Conservation (phyloP, 495 filamentous ascomycete species). For the Aspergillus wentii region DNA sequence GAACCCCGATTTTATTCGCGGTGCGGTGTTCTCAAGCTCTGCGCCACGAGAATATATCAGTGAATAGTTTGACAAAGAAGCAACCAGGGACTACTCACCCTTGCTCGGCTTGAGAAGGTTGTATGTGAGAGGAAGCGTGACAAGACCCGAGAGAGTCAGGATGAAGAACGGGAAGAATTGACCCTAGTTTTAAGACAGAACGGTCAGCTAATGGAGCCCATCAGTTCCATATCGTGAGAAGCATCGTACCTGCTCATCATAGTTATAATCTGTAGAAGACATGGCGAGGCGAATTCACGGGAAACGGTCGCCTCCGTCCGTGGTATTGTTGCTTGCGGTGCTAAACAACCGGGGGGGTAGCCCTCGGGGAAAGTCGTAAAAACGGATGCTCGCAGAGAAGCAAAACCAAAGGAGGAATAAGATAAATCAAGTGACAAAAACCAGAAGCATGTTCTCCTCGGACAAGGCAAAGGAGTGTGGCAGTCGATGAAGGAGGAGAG, state of each 20-base stretch:
- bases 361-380: background rate
- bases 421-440: constrained; percentile 10
- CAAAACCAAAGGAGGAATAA: constrained; percentile 1
- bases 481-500: constrained; percentile 5
- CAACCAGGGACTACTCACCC: constrained; percentile 57
- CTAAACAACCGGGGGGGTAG: too few species aligned
- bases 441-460: constrained; percentile 18
- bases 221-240: background rate
- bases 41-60: constrained; percentile 2
- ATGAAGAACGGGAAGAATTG: constrained; percentile 99
- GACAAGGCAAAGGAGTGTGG: constrained; percentile 23
- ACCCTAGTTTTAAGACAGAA: constrained; percentile 51
- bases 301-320: constrained; percentile 34
- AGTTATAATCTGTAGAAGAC: constrained; percentile 96
- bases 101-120: constrained; percentile 73
- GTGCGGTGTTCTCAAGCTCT: constrained; percentile 64
- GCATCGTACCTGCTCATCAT: constrained; percentile 78
- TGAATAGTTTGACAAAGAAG: background rate
- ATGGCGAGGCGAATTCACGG: constrained; percentile 52
- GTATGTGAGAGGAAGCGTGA: constrained; percentile 90
- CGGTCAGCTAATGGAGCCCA: background rate
- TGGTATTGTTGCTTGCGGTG: too few species aligned
- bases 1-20: constrained; percentile 69
- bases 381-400: background rate
- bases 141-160: constrained; percentile 78